Evolutionary conservation across 345 rosid genomes (phyloP), one percentile per base, ranked within the genome.

Genomic region (Nephelium lappaceum): DNA sequence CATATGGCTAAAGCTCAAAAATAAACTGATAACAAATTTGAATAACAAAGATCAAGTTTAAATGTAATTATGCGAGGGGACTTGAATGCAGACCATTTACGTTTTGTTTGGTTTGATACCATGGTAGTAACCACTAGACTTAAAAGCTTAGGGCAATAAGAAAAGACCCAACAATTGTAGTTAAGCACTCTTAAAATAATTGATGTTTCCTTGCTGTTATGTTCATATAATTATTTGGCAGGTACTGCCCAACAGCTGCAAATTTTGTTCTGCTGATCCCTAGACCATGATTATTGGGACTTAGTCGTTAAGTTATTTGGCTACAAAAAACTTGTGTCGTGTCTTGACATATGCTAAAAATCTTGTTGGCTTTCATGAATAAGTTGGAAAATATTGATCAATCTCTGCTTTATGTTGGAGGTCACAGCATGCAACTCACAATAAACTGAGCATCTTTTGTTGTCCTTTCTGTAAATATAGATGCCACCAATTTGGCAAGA

Each of bases 401-500:
- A 15, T 42, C 23, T 41, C 42, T 24, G 23, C 68, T 73, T 21
- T 60, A 6, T 60, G 42, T 27, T 18, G 10, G 25, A 9, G 58
- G 25, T 64, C n/a, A 63, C 69, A 63, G 6, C 60, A 19, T 21
- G 27, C 11, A 63, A 63, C 23, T 49, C 36, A 68, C 11, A 21
- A 14, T 15, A 47, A 63, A 8, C 73, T 66, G 21, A 38, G 39
- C 73, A 67, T 27, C 61, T 62, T 36, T 62, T 38, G 81, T 43
- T 73, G 23, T 24, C 39, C 73, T n/a, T 67, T 71, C 11, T 77
- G 71, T 75, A 21, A 72, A 73, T 79, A 77, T 90, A 92, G 96
- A 84, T 92, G 96, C 81, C 83, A 87, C 68, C 87, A 86, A 68
- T 84, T 92, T 45, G 88, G 90, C 24, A 84, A 80, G 82, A 85